Evolutionary conservation across 352 stramenopile species (phyloP), one percentile per base, ranked within the genome.

Genomic region (Pythium plurisporium): DNA sequence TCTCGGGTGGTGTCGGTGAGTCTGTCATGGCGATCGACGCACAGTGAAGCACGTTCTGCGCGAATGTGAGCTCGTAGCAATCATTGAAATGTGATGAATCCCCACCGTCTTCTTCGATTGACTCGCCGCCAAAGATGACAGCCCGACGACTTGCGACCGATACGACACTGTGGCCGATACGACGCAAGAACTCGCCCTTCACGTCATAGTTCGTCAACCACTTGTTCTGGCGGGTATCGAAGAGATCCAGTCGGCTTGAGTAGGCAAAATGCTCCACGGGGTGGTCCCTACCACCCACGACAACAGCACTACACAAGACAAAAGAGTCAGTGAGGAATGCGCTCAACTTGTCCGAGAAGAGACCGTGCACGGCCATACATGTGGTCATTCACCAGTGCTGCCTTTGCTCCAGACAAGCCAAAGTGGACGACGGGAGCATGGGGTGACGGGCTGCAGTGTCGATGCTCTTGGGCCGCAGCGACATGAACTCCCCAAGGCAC

Each of bases 181-280:
- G 73, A 7, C 74, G 72, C 27, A 65, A 58, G 17, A 92, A 41
- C 3, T 67, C 63, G 11, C 80, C 80, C 17, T 79, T 60, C 5
- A 89, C 67, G 60, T 91, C 80, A 36, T 82, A 86, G 40, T 58
- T 63, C n/a, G 59, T 67, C 29, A 90, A 42, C 77, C 79, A 89
- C 30, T 61, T 67, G n/a, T 73, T 38, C 0, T 61, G 68, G 5
- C 19, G 38, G 23, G 85, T 37, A 30, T 90, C 80, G 46, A 91
- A 92, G 9, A 92, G 51, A 47, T 87, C 76, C 7, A 89, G 43
- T 3, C 76, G 62, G 52, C 20, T 44, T 27, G 36, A 69, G 49
- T 20, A 59, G 7, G 34, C 62, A 36, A 44, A 38, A 17, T 46
- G 49, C 19, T 78, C 72, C 3, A 67, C 61, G 15, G 65, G 59